Conservation (phyloP, 2,329 filamentous ascomycete species). For the Fusarium temperatum region DNA sequence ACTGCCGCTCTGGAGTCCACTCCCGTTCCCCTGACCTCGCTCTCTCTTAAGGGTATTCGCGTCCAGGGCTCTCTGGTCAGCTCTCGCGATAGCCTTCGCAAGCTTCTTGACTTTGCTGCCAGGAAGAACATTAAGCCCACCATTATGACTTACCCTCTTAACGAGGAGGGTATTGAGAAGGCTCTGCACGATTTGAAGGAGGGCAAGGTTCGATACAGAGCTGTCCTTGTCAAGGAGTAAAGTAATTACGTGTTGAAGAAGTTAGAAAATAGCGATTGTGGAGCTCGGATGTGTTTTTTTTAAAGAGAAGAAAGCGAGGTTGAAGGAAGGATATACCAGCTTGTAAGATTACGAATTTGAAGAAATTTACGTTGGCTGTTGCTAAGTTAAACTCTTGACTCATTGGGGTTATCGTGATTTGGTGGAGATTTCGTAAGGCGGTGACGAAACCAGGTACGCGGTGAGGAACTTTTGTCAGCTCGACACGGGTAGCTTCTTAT, state of each 20-base stretch:
- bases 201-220: constrained; percentile 45
- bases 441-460: background rate
- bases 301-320: background rate
- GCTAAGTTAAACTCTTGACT: background rate
- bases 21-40: constrained; percentile 16
- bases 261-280: background rate
- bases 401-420: background rate
- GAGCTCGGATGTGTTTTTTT: background rate
- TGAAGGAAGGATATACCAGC: background rate
- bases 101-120: constrained; percentile 43
- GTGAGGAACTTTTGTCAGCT: background rate
- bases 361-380: background rate
- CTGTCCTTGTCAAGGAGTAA: constrained; percentile 41
- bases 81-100: constrained; percentile 20
- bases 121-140: constrained; percentile 41
- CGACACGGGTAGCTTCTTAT: background rate
- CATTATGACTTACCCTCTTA: constrained; percentile 42
- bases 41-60: constrained; percentile 28
- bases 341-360: background rate
- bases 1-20: constrained; percentile 22
- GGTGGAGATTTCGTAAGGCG: background rate
- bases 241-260: background rate
- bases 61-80: constrained; percentile 18
- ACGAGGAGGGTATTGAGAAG: constrained; percentile 45
- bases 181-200: constrained; percentile 48